Evolutionary conservation across 495 filamentous ascomycete species (phyloP), one percentile per base, ranked within the genome.

Genomic region (Trichoderma gamsii): DNA sequence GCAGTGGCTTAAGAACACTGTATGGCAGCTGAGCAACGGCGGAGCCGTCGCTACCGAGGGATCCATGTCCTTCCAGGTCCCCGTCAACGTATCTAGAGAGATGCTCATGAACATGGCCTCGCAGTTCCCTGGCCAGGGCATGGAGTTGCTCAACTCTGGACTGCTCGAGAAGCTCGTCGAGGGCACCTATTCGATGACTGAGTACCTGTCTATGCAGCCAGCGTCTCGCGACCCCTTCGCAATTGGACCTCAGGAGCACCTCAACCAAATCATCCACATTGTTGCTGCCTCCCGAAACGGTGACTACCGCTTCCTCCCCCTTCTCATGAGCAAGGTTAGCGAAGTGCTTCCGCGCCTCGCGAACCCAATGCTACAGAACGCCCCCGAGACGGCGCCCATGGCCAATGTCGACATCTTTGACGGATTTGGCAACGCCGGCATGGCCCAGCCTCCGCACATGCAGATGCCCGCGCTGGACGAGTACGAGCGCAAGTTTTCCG

Each of bases 1-100:
- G 75, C 86, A 91, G 73, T 96, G 92, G 92, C 83, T 94, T n/a
- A 88, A 90, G 70, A 90, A 89, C 32, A 88, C 89, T 72, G 83
- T 90, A 2, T 95, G 92, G 92, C 88, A 92, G 68, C 74, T 94
- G 61, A 79, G 73, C 66, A 80, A 82, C 49, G 78, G 76, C 63
- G 79, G 75, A 67, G 77, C 79, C 52, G 74, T 73, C 66, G 69
- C 72, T 51, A 75, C 79, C 38, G 84, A 92, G 75, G 74, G 81
- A 67, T 79, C 83, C 65, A 79, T 93, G 79, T 87, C 83, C 3
- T 88, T 93, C 70, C 82, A 84, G 44, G 92, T 88, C 71, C 88
- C 90, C 0, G 83, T 92, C 43, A 86, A 89, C 43, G 83, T 92
- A 69, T 86, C 90, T 8, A 81, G 88, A 43, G 89, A 91, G 74